These are phyloP conservation scores for Mercurialis annua DNA, from an alignment of 345 rosid genomes.

Conservation along the genomic window DNA sequence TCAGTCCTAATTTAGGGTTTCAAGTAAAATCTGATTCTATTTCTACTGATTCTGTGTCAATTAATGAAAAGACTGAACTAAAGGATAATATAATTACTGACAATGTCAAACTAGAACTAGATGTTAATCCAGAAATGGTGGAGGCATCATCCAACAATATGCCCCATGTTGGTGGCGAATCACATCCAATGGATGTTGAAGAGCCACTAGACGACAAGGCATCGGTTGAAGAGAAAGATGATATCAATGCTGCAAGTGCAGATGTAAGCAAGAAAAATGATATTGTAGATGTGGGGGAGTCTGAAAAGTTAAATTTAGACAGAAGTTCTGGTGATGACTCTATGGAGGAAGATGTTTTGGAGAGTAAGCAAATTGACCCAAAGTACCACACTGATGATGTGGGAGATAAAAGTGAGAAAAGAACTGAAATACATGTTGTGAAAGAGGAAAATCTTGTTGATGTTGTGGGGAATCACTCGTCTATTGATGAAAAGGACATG, in stretches of 20 bases:
- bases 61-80: conserved; percentile 88
- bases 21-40: conserved; percentile 98
- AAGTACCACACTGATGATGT: conserved; percentile 51
- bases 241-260: conserved; percentile 54
- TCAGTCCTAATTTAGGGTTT: conserved; percentile 89
- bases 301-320: conserved; percentile 90
- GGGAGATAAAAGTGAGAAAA: conserved; percentile 48
- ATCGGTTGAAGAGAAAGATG: conserved; percentile 66
- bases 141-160: conserved; percentile 65
- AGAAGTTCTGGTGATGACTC: conserved; percentile 98
- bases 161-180: conserved; percentile 60
- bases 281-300: conserved; percentile 61
- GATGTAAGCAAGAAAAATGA: conserved; percentile 66
- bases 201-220: conserved; percentile 63
- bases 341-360: conserved; percentile 87
- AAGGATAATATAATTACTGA: conserved; percentile 97
- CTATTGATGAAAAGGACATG: conserved; percentile 37
- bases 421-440: conserved; percentile 33
- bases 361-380: conserved; percentile 68
- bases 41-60: conserved; percentile 98
- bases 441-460: conserved; percentile 46
- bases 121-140: conserved; percentile 80
- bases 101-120: conserved; percentile 94
- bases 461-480: conserved; percentile 41
- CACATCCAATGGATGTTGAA: conserved; percentile 89